Percentiles rank a stretch among this genome's conserved stretches.
Evolutionary conservation across 176 grass and related monocot genomes (phyloP).

Genomic region (Carex parvula): DNA sequence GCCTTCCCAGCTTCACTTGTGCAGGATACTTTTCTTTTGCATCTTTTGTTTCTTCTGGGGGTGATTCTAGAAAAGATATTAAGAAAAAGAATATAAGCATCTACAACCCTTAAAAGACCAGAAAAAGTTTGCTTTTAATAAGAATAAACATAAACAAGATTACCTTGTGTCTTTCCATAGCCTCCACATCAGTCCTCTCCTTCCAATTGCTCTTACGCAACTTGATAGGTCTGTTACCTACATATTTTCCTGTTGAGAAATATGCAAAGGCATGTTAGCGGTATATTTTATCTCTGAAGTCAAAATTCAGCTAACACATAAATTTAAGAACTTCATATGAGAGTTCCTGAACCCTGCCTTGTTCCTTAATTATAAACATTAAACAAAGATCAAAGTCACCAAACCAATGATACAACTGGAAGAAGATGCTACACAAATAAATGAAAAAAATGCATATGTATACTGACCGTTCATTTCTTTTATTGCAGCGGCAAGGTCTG

Average conservation of each 20-base stretch:
- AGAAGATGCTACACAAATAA: slow-evolving; percentile 1
- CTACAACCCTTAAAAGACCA: slow-evolving; percentile 16
- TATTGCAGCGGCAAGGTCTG: slow-evolving; percentile 86
- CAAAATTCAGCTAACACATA: background rate
- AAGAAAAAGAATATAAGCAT: slow-evolving; percentile 9
- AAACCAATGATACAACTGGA: background rate
- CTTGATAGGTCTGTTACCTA: slow-evolving; percentile 96
- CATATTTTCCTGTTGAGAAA: slow-evolving; percentile 72
- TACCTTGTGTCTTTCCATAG: slow-evolving; percentile 82
- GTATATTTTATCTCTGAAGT: background rate
- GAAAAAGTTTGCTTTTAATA: background rate
- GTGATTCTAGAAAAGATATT: slow-evolving; percentile 50
- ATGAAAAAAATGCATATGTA: background rate
- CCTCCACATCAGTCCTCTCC: slow-evolving; percentile 90
- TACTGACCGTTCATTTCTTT: slow-evolving; percentile 97
- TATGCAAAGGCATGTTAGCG: background rate
- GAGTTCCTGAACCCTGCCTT: no score
- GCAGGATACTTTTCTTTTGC: slow-evolving; percentile 76
- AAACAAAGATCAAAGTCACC: no score
- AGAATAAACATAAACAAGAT: slow-evolving; percentile 21
- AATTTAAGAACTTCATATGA: no score
- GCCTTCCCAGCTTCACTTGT: slow-evolving; percentile 53
- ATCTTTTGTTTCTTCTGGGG: slow-evolving; percentile 92
- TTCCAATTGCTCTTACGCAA: slow-evolving; percentile 98
- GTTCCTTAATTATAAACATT: no score